A percentile compares a stretch with the other conserved stretches of the same genome.
These are phyloP conservation scores for Tagetes patula DNA, from an alignment of 129 eudicot genomes.

Conservation along the genomic window DNA sequence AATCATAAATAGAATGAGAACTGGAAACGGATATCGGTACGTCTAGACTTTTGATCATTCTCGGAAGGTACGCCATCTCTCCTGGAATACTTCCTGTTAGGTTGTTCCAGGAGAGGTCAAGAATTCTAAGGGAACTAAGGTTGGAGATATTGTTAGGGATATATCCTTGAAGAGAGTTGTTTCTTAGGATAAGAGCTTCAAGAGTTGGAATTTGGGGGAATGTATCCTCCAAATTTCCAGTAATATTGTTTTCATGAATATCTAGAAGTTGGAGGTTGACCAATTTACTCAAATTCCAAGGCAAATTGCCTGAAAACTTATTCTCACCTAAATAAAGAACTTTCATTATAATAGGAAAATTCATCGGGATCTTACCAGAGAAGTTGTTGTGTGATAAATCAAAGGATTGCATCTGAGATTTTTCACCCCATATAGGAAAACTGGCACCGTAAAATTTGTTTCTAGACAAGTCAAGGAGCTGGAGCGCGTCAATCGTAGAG, in stretches of 20 bases:
- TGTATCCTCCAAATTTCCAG: conserved; percentile 26
- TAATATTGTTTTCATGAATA: conserved; percentile 50
- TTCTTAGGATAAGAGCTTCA: conserved; percentile 44
- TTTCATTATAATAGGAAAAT: conserved; percentile 33
- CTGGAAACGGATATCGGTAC: too few relatives aligned
- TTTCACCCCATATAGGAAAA: conserved; percentile 40
- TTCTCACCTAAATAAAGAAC: conserved; percentile 47
- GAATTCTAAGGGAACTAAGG: conserved; percentile 43
- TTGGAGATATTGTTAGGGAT: conserved; percentile 38
- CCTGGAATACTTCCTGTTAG: conserved; percentile 38
- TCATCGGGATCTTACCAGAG: conserved; percentile 43
- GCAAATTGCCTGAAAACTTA: conserved; percentile 46
- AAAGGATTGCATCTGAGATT: conserved; percentile 26
- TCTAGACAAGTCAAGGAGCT: conserved; percentile 47
- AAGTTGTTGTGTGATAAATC: conserved; percentile 53
- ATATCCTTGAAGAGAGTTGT: conserved; percentile 47
- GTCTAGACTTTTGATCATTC: conserved; percentile 44
- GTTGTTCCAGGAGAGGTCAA: conserved; percentile 52
- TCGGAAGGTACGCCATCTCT: conserved; percentile 29
- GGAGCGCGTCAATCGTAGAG: conserved; percentile 31
- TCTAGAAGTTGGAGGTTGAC: conserved; percentile 47
- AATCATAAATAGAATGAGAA: too few relatives aligned
- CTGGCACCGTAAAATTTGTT: conserved; percentile 43
- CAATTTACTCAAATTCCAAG: conserved; percentile 35
- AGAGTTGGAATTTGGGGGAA: conserved; percentile 36